Conservation (phyloP, 129 eudicot species). For the Arctium minus region DNA sequence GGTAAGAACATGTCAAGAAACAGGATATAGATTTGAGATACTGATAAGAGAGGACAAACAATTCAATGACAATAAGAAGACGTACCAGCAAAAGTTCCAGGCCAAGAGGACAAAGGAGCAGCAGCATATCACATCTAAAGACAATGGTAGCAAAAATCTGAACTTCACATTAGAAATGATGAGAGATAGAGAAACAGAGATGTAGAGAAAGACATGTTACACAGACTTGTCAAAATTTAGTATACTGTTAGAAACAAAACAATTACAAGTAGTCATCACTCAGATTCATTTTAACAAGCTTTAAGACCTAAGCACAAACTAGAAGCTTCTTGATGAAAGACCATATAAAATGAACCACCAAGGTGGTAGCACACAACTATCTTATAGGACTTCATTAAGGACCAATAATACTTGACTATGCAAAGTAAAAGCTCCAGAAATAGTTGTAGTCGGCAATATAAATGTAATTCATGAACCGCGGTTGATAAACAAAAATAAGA, state of each 20-base stretch:
- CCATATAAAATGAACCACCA: neutral
- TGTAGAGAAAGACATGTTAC: constrained; percentile 3
- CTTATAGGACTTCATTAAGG: neutral
- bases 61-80: neutral
- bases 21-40: neutral
- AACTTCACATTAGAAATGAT: constrained; percentile 28
- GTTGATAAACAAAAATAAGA: too few species aligned
- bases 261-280: too few species aligned
- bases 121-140: constrained; percentile 94
- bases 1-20: neutral
- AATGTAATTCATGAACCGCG: too few species aligned
- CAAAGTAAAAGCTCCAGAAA: too few species aligned
- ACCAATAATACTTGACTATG: too few species aligned
- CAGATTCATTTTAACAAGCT: neutral
- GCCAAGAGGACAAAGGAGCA: constrained; percentile 84
- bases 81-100: constrained; percentile 87
- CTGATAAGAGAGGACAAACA: neutral
- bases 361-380: neutral
- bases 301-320: neutral
- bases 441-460: too few species aligned
- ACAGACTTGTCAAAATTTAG: neutral
- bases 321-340: neutral
- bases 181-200: constrained; percentile 8
- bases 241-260: neutral
- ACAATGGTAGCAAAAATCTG: constrained; percentile 83